Evolutionary conservation across 1,139 yeast genomes (phyloP).

Genomic region (Tardiomyces blankii): DNA sequence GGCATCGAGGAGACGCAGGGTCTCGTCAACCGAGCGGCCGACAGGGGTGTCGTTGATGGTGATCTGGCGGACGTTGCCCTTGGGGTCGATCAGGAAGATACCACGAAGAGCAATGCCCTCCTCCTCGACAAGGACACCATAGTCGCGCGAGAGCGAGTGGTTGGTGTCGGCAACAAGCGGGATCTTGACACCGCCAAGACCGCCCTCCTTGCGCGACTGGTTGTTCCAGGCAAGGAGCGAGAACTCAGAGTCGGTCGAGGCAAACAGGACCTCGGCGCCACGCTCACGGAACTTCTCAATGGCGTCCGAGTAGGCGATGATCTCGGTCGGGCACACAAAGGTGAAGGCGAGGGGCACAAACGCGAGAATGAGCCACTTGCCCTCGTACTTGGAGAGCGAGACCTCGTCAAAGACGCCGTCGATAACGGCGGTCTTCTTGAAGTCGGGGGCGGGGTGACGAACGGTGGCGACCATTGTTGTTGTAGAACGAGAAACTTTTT

Average conservation of each 20-base stretch:
- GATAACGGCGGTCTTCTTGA: constrained; percentile 93
- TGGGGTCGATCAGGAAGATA: constrained; percentile 93
- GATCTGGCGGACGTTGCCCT: constrained; percentile 87
- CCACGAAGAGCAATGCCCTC: constrained; percentile 97
- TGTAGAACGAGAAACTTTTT: too few relatives aligned
- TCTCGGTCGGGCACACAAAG: constrained; percentile 98
- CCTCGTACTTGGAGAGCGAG: constrained; percentile 88
- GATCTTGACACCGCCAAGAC: constrained; percentile 87
- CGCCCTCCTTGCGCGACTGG: constrained; percentile 94
- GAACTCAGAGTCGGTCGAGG: constrained; percentile 98
- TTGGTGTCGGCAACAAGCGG: constrained; percentile 95
- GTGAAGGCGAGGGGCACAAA: constrained; percentile 99
- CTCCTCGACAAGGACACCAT: constrained; percentile 94
- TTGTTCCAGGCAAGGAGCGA: constrained; percentile 97
- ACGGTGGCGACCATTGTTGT: constrained; percentile 70
- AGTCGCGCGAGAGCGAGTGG: constrained; percentile 88
- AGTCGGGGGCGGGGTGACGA: constrained; percentile 92
- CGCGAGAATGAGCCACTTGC: constrained; percentile 94
- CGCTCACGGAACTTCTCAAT: constrained; percentile 78
- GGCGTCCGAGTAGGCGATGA: constrained; percentile 96
- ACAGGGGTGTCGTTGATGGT: constrained; percentile 98
- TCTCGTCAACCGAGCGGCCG: constrained; percentile 97
- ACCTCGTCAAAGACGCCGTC: constrained; percentile 94
- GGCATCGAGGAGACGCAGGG: constrained; percentile 93
- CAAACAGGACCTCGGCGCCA: constrained; percentile 82